phyloP scores from a whole-genome alignment of 306 rosid species.

The Canavalia gladiata region DNA sequence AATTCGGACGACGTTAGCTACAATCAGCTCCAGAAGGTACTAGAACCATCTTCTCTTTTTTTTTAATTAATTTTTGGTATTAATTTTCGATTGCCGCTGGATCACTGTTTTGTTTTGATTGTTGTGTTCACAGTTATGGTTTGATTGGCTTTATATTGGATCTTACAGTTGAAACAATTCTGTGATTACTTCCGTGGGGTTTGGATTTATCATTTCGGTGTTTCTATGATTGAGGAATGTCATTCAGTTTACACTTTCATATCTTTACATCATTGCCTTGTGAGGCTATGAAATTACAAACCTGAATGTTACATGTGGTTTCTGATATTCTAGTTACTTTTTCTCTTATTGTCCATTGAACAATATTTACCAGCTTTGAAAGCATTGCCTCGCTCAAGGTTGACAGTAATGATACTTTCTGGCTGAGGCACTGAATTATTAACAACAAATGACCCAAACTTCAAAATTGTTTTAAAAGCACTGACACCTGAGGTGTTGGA shows the following conservation, averaged over 20 bases:
- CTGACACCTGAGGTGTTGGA: neutral
- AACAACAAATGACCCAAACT: neutral
- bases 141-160: conserved; percentile 58
- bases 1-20: conserved; percentile 72
- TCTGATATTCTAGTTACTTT: neutral
- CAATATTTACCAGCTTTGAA: conserved; percentile 4
- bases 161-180: conserved; percentile 51
- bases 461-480: conserved; percentile 9
- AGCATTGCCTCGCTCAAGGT: neutral
- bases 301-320: neutral
- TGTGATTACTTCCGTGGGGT: conserved; percentile 28
- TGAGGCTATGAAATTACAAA: neutral
- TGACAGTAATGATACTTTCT: conserved; percentile 3
- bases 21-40: conserved; percentile 94
- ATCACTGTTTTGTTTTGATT: conserved; percentile 52
- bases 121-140: conserved; percentile 32
- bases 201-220: conserved; percentile 50
- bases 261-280: conserved; percentile 12
- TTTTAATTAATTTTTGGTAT: neutral
- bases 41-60: conserved; percentile 27
- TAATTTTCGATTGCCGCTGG: conserved; percentile 36
- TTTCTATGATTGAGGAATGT: conserved; percentile 45
- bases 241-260: conserved; percentile 40
- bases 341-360: conserved; percentile 23
- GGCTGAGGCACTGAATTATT: conserved; percentile 12